Base-by-base conservation (phyloP, 2,329 filamentous ascomycete species). In the Neofusicoccum laricinum region DNA sequence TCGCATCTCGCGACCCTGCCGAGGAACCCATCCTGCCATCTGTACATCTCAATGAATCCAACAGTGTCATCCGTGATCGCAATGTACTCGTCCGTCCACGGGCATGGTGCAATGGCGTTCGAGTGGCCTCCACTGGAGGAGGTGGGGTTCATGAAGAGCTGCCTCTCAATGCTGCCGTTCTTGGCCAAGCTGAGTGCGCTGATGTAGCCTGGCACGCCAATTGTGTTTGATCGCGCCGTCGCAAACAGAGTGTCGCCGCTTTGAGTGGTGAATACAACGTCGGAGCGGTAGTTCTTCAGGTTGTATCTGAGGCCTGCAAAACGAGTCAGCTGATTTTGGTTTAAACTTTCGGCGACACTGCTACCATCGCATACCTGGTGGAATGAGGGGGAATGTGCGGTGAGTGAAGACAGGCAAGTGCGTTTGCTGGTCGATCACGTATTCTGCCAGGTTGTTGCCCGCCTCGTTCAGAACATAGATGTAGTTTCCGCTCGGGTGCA, bases 391-490 rank as follows among this genome's bases (percentile, higher is more conserved):
- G 75, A 87, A 96, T 61, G 85, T 83, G 68, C 89, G 86, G 73
- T 90, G 85, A 4, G 92, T 96, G 78, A 91, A 95, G 17, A 92
- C 85, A 12, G 92, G 92, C 73, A 91, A 79, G 75, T 88, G 89
- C 3, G 90, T 91, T 49, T 81, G 76, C 64, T 88, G 85, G 75
- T 95, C 90, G 77, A 96, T 87, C 68, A 90, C 84, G 77, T 95
- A 96, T 71, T 93, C 90, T 75, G 87, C 92, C 64, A 96, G 79
- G 59, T 89, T 83, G 80, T 96, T 96, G 63, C 92, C 91, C n/a
- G 88, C 89, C 78, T 96, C 92, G 90, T 95, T 96, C 69, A 96
- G 83, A 7, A 86, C 91, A 78, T 96, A 96, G 64, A 96, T 83
- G 76, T 92, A 93, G 65, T 88, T 85, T 19, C 91, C 91, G 1